Evolutionary conservation across 305 asterid genomes (phyloP), one percentile per base, ranked within the genome.

Genomic region (Fraxinus angustifolia): DNA sequence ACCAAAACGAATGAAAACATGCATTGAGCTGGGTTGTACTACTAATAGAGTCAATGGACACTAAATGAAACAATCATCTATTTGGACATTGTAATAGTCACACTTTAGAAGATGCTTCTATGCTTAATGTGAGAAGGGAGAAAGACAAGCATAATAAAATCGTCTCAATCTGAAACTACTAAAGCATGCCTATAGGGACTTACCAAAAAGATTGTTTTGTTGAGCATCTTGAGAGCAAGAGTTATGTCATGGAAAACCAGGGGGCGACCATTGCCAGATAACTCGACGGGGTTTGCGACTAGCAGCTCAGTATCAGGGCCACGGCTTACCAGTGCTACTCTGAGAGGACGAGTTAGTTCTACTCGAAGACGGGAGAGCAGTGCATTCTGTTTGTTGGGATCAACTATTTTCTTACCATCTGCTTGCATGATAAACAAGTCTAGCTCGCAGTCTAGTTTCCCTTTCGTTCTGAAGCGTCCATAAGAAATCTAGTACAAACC

Each of bases 271-370:
- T 89, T 88, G 3, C 97, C 97, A 11, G 93, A 91, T 73, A 93
- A 82, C 88, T 92, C 92, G 6, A 85, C 87, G 8, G 93, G 98
- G 82, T 93, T 95, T 73, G 97, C 97, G 42, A 93, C 98, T 70
- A 93, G 82, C 75, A 95, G 87, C 80, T 95, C 98, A 2, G 92
- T 87, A 74, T 95, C 98, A 1, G 98, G 98, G 75, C 98, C 98
- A 53, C 98, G 93, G 89, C 89, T 90, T 53, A 90, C 86, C 86
- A 92, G 36, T 11, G 93, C 85, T 56, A 95, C 93, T 87, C 95
- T 90, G 2, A 93, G 86, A 26, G 98, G 98, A 36, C 93, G 93
- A 60, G 91, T 90, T 28, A 95, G 88, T 81, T 93, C 98, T 89
- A 84, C 82, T 76, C 85, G 84, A 65, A 95, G 95, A 83, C 93